phyloP scores from a whole-genome alignment of 1,139 yeast species.

The Lodderomyces pseudojiufengensis region DNA sequence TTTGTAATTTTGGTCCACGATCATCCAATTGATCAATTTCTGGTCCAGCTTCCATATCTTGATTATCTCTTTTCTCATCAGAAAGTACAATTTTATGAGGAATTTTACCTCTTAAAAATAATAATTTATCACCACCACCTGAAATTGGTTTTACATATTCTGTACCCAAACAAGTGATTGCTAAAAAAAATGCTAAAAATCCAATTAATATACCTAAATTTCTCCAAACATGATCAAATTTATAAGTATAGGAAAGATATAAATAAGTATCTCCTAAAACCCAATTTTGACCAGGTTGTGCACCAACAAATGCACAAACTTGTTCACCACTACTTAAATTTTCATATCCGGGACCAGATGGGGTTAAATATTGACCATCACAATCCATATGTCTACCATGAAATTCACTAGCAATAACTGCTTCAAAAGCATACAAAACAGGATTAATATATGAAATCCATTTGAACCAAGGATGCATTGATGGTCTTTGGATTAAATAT shows the following conservation, averaged over 20 bases:
- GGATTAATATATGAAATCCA: conserved; percentile 63
- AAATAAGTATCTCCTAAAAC: conserved; percentile 52
- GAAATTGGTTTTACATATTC: conserved; percentile 50
- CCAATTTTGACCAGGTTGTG: conserved; percentile 38
- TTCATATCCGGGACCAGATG: conserved; percentile 50
- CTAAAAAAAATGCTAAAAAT: conserved; percentile 49
- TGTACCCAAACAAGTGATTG: conserved; percentile 43
- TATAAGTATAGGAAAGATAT: conserved; percentile 37
- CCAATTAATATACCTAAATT: conserved; percentile 59
- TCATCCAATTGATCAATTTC: conserved; percentile 41
- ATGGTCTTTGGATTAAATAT: conserved; percentile 52
- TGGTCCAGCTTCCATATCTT: conserved; percentile 15
- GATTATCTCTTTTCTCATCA: conserved; percentile 15
- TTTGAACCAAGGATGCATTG: conserved; percentile 64
- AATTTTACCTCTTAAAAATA: conserved; percentile 53
- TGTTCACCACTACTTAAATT: conserved; percentile 33
- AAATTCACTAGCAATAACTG: conserved; percentile 52
- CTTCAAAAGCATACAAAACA: conserved; percentile 53
- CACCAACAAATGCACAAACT: conserved; percentile 51
- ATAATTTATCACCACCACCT: conserved; percentile 56
- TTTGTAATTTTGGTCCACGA: conserved; percentile 7
- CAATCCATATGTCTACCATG: conserved; percentile 55
- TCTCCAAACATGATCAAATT: conserved; percentile 57
- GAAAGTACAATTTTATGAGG: conserved; percentile 28
- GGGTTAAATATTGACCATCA: conserved; percentile 37